Evolutionary conservation across 2,329 filamentous ascomycete genomes (phyloP).

Genomic region (Escovopsis sp.): DNA sequence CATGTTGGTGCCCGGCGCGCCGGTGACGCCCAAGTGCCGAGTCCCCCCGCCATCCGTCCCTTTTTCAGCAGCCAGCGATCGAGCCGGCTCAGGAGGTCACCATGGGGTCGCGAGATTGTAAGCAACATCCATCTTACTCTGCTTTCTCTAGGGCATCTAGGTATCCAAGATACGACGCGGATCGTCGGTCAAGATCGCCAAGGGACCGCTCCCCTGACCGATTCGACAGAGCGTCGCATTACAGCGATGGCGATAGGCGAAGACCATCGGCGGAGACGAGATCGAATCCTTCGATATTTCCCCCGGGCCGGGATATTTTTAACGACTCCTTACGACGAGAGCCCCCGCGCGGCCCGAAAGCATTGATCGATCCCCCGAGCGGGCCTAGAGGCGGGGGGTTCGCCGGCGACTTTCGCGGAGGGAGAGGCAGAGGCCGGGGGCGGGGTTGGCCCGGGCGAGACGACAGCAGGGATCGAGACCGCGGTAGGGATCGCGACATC

Average conservation of each 20-base stretch:
- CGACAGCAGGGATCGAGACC: conserved; percentile 45
- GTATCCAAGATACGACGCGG: conserved; percentile 48
- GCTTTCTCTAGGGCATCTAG: conserved; percentile 31
- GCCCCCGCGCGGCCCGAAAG: conserved; percentile 70
- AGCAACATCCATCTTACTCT: conserved; percentile 2
- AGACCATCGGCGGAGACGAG: conserved; percentile 47
- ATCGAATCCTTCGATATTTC: conserved; percentile 44
- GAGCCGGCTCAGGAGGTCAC: too few relatives aligned
- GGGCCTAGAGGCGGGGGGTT: conserved; percentile 55
- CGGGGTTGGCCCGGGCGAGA: conserved; percentile 43
- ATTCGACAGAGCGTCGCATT: conserved; percentile 41
- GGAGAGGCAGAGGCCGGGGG: conserved; percentile 36
- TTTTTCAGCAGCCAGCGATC: not conserved
- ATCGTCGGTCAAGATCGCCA: conserved; percentile 48
- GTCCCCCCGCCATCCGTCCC: not conserved
- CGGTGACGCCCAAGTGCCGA: not conserved
- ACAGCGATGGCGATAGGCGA: conserved; percentile 52
- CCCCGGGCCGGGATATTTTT: conserved; percentile 42
- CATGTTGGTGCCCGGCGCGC: not conserved
- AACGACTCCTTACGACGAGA: conserved; percentile 46
- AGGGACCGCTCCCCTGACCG: conserved; percentile 57
- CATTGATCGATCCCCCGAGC: conserved; percentile 54
- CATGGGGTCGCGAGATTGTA: not conserved
- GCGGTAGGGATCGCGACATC: conserved; percentile 43
- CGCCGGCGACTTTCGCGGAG: conserved; percentile 45